These are phyloP conservation scores for Isoetes taiwanensis DNA, from an alignment of 75 land plant genomes.

Conservation along the genomic window DNA sequence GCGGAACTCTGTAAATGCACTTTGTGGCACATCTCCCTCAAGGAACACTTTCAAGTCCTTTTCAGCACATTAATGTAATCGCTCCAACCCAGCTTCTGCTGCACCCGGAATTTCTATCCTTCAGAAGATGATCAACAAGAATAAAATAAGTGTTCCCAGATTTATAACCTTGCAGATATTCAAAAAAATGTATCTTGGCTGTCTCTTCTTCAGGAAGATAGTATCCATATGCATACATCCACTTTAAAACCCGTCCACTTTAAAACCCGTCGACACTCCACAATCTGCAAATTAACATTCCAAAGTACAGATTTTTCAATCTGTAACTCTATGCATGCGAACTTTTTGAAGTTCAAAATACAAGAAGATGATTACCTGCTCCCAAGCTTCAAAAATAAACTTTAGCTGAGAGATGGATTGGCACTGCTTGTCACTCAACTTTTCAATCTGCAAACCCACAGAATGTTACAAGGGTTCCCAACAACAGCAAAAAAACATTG, in stretches of 20 bases:
- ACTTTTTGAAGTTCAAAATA: too few species aligned
- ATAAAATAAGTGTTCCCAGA: background rate
- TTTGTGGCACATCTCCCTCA: slow-evolving; percentile 43
- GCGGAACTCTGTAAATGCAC: slow-evolving; percentile 76
- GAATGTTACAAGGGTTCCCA: too few species aligned
- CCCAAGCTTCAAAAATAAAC: slow-evolving; percentile 90
- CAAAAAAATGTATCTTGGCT: background rate
- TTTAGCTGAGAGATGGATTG: slow-evolving; percentile 89
- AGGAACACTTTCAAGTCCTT: slow-evolving; percentile 67
- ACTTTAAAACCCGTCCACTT: too few species aligned
- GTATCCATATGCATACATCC: background rate
- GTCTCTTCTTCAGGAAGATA: background rate
- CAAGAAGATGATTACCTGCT: slow-evolving; percentile 83
- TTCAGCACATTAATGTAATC: slow-evolving; percentile 96
- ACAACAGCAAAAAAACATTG: too few species aligned
- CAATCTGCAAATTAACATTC: slow-evolving; percentile 45
- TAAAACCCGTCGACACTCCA: slow-evolving; percentile 60
- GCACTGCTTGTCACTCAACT: slow-evolving; percentile 78
- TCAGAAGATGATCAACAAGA: background rate
- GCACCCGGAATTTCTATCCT: slow-evolving; percentile 41
- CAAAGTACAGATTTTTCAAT: too few species aligned
- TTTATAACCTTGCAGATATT: background rate
- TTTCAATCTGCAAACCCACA: too few species aligned
- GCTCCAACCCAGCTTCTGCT: slow-evolving; percentile 85
- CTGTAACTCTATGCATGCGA: too few species aligned